Evolutionary conservation across 2,329 filamentous ascomycete species (phyloP), one percentile per base, ranked within the genome.

Genomic region (Thielaviopsis euricoi): DNA sequence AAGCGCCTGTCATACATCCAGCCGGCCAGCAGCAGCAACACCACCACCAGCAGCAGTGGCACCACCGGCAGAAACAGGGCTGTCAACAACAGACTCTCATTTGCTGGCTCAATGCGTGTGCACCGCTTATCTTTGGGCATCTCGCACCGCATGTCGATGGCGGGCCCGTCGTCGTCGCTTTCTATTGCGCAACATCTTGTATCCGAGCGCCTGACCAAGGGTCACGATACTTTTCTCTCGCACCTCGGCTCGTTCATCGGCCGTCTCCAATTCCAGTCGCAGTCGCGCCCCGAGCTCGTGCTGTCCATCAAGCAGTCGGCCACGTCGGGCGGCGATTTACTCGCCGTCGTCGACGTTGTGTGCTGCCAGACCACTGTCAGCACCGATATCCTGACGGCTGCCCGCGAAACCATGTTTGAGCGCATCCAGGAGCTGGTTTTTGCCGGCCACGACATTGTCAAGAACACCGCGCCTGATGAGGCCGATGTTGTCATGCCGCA

Each of bases 181-280:
- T 77, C 78, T 37, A 77, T 78, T 62, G 80, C 83, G 62, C 80
- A 83, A 61, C 86, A 87, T 65, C 76, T 96, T 60, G 87, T 93
- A 37, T 95, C 90, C 1, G 86, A 90, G 68, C 84, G 84, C 64
- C 78, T 97, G 53, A 86, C 82, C 65, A 76, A 79, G 54, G 86
- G 83, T 55, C 89, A 96, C 71, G 90, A 97, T 71, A 81, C 81
- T 7, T 95, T 97, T 66, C 74, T 98, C 56, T 93, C 90, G 6
- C 86, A 90, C 66, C 80, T 98, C 55, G 91, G 88, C 55, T 94
- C 89, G 4, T 95, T 97, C 68, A 91, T 97, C 67, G 93, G 93
- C 17, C 77, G 82, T 43, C 78, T 96, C 58, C 89, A 96, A 69
- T 76, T 96, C 61, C 89, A 96, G 68, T 93, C 90, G n/a, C 85